Conservation (phyloP, 2,329 filamentous ascomycete species). For the Aspergillus hortae region DNA sequence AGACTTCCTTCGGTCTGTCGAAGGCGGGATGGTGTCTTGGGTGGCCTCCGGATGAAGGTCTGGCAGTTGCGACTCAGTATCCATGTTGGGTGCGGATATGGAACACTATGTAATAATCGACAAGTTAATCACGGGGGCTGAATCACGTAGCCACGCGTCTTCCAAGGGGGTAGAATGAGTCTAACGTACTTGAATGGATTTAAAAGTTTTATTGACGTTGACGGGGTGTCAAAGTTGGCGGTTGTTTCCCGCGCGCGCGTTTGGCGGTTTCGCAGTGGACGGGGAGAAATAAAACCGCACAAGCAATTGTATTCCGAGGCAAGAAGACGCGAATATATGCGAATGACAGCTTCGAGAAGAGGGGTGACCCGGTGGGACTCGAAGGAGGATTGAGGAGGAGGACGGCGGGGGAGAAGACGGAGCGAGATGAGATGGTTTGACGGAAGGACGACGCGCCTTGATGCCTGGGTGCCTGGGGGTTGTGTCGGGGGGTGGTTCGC, state of each 20-base stretch:
- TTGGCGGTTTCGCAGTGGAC: not conserved
- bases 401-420: not conserved
- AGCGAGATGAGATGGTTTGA: not conserved
- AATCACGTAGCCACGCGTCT: not conserved
- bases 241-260: not conserved
- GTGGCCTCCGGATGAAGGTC: constrained; percentile 16
- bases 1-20: constrained; percentile 41
- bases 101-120: constrained; percentile 2
- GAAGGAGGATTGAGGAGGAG: constrained; percentile 3
- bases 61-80: constrained; percentile 20
- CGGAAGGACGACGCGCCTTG: not conserved
- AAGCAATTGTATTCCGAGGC: not conserved
- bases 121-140: not conserved
- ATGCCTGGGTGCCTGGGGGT: constrained; percentile 6
- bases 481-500: not conserved
- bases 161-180: not conserved
- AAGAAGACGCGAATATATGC: not conserved
- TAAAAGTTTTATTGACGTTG: constrained; percentile 3
- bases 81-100: constrained; percentile 14
- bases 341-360: not conserved
- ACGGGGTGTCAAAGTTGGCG: not conserved
- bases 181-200: constrained; percentile 15
- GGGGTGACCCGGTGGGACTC: not conserved
- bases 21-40: constrained; percentile 19
- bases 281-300: not conserved